Conservation (phyloP, 1,284 basidiomycete genomes). For the Rhizoctonia solani region DNA sequence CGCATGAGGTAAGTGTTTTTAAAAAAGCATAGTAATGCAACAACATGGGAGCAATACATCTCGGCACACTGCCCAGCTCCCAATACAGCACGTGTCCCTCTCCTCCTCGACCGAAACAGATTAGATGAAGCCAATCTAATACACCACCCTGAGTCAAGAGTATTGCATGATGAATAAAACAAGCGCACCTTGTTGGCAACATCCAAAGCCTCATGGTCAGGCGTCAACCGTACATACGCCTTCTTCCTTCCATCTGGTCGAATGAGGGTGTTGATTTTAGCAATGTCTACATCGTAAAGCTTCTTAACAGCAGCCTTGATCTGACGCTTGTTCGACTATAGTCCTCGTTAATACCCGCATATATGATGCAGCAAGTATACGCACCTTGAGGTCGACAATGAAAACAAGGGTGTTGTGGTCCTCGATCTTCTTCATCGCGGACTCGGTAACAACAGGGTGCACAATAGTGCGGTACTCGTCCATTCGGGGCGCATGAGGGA, state of each 20-base stretch:
- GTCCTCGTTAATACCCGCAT: conserved; percentile 34
- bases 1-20: conserved; percentile 30
- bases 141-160: neutral
- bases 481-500: conserved; percentile 95
- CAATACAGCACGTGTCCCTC: neutral
- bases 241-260: conserved; percentile 99
- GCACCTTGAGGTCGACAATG: conserved; percentile 84
- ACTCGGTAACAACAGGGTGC: conserved; percentile 81
- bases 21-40: conserved; percentile 27
- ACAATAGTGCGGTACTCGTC: conserved; percentile 96
- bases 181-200: conserved; percentile 95
- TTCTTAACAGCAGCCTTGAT: conserved; percentile 99
- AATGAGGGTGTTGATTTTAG: conserved; percentile 98
- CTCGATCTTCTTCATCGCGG: conserved; percentile 98
- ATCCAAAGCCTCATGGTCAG: conserved; percentile 97
- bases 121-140: conserved; percentile 82
- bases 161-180: neutral
- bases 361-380: neutral
- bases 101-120: neutral
- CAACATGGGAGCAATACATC: conserved; percentile 17
- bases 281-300: conserved; percentile 95
- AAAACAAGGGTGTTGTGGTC: conserved; percentile 99
- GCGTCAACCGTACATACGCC: conserved; percentile 93
- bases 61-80: conserved; percentile 5
- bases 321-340: conserved; percentile 86